These are phyloP conservation scores for Athelia sp. DNA, from an alignment of 1,284 basidiomycete species.

Conservation along the genomic window DNA sequence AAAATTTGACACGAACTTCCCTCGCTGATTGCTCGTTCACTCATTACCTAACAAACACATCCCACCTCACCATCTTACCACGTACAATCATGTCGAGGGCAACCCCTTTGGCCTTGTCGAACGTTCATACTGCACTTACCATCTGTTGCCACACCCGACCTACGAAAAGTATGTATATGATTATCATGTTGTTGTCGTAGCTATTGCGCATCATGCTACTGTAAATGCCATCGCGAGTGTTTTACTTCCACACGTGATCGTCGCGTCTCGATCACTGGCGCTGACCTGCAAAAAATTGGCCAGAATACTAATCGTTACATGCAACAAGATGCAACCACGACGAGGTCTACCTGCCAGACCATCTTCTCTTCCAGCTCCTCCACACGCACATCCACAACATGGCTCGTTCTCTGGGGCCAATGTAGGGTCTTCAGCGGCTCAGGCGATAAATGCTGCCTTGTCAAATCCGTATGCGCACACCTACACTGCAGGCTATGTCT, in stretches of 20 bases:
- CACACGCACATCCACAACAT: conserved; percentile 1
- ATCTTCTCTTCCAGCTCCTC: not conserved
- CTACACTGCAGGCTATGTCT: conserved; percentile 21
- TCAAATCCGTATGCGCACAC: conserved; percentile 34
- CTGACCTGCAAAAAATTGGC: too few species aligned
- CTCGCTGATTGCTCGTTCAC: not conserved
- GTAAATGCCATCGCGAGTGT: too few species aligned
- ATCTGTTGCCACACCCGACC: not conserved
- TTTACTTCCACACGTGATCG: too few species aligned
- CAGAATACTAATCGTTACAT: too few species aligned
- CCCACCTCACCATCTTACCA: not conserved
- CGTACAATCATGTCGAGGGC: not conserved
- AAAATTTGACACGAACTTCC: too few species aligned
- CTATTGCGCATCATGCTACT: too few species aligned
- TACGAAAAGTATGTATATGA: conserved; percentile 1
- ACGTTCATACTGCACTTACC: not conserved
- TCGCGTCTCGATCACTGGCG: too few species aligned
- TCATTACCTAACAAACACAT: not conserved
- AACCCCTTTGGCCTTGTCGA: not conserved
- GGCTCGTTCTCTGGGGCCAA: conserved; percentile 13
- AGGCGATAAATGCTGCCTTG: conserved; percentile 27
- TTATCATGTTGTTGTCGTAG: not conserved
- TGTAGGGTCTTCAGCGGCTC: conserved; percentile 12
- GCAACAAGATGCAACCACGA: not conserved
- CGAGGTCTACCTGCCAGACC: not conserved